Evolutionary conservation across 2,329 filamentous ascomycete species (phyloP).

Genomic region (Neoscytalidium dimidiatum): DNA sequence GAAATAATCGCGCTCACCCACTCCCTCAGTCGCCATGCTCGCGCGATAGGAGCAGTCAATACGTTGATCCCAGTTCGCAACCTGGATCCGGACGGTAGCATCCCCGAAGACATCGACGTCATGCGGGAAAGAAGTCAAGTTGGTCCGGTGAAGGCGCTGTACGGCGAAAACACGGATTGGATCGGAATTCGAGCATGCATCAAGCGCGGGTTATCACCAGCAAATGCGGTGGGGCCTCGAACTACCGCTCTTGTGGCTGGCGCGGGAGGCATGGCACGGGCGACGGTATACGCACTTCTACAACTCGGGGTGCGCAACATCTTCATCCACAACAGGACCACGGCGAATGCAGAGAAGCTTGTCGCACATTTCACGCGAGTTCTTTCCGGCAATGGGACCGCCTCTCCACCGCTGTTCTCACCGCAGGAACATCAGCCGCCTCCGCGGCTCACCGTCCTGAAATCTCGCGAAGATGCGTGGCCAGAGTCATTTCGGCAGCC

Average conservation of each 20-base stretch:
- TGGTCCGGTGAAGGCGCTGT: constrained; percentile 68
- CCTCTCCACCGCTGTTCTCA: constrained; percentile 22
- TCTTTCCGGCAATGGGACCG: constrained; percentile 7
- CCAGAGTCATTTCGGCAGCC: constrained; percentile 63
- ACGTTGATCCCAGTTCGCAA: constrained; percentile 72
- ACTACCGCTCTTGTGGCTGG: constrained; percentile 58
- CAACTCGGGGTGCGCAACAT: constrained; percentile 76
- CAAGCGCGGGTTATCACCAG: constrained; percentile 70
- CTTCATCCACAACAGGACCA: constrained; percentile 71
- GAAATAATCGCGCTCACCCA: constrained; percentile 67
- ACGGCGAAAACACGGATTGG: constrained; percentile 82
- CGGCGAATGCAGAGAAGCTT: constrained; percentile 66
- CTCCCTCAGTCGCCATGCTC: constrained; percentile 70
- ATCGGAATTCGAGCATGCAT: constrained; percentile 76
- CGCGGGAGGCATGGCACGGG: constrained; percentile 74
- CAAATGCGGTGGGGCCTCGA: constrained; percentile 58
- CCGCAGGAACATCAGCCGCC: constrained; percentile 28
- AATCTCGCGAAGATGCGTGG: constrained; percentile 63
- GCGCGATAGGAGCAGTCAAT: constrained; percentile 75
- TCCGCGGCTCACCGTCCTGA: constrained; percentile 59
- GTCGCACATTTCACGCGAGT: constrained; percentile 66
- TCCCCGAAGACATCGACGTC: constrained; percentile 57
- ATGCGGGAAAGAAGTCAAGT: constrained; percentile 62
- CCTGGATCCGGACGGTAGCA: constrained; percentile 57
- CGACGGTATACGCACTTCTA: constrained; percentile 76